Base-by-base conservation (phyloP, 1,284 basidiomycete genomes). In the Tilletia caries region DNA sequence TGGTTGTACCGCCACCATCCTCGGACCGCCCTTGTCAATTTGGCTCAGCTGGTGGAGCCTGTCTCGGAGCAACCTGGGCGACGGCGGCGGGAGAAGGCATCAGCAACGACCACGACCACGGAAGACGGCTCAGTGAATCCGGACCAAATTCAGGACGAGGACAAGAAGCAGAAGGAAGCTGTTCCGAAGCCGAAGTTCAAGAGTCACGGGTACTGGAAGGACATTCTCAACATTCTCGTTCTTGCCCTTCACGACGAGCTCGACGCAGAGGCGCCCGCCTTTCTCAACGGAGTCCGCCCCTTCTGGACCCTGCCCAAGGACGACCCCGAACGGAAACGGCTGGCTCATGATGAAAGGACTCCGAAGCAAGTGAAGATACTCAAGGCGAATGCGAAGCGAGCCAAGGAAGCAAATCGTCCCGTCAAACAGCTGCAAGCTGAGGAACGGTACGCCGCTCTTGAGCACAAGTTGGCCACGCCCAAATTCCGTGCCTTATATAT, bases 141-240 rank as follows among this genome's bases (percentile, higher is more conserved):
- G 20, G 20, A 72, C 23, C 48, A 67, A 13, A 54, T 64, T 3
- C 68, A 71, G 3, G 1, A 10, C 15, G 78, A 77, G 34, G 74
- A 78, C 43, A 79, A 84, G 32, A 71, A 79, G 13, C 68, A 70
- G 65, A 44, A 64, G n/a, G 65, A 73, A 23, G 65, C 69, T 29
- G 37, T 41, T 15, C 8, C 37, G 15, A 41, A 15, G 15, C 37
- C 37, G 37, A 20, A 64, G 20, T 67, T 70, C 10, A 75, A 79
- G 6, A 73, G 87, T 2, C 89, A 90, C 69, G 89, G 89, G 0
- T 90, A 88, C 75, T 90, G 88, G 88, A 90, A 90, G 79, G 89
- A 90, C 72, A 84, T 90, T 27, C 85, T 89, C 60, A 89, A 89
- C 67, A 87, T 90, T 66, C 82, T 90, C 13, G 85, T 86, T 3